These are phyloP conservation scores for Waltergamsia citrina DNA, from an alignment of 2,329 filamentous ascomycete genomes.

Conservation along the genomic window DNA sequence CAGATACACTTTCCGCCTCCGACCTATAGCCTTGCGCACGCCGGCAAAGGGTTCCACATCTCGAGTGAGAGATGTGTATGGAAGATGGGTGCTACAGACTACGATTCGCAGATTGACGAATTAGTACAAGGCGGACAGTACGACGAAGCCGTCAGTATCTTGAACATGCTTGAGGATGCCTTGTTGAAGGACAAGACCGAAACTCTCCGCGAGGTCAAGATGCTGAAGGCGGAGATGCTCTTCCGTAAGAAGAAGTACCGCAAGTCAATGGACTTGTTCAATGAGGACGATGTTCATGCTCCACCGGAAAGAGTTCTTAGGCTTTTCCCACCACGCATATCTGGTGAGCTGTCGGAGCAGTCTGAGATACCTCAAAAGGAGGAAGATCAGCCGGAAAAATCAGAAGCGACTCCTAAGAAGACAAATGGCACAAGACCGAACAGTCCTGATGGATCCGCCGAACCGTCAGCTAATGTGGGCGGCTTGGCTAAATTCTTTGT, in stretches of 20 bases:
- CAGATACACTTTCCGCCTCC: conserved; percentile 88
- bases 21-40: conserved; percentile 88
- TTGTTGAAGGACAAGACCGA: conserved; percentile 74
- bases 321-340: conserved; percentile 74
- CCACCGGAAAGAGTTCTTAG: conserved; percentile 82
- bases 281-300: conserved; percentile 72
- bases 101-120: conserved; percentile 80
- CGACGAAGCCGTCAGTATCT: conserved; percentile 85
- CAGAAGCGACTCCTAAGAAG: conserved; percentile 8
- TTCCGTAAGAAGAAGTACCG: conserved; percentile 79
- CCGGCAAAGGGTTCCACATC: conserved; percentile 91
- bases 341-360: conserved; percentile 66
- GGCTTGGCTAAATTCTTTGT: conserved; percentile 47
- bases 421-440: conserved; percentile 14
- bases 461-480: conserved; percentile 25
- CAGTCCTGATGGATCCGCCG: conserved; percentile 14
- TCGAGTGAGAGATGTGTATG: conserved; percentile 86
- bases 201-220: conserved; percentile 76
- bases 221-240: conserved; percentile 77
- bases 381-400: conserved; percentile 27
- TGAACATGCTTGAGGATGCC: conserved; percentile 87
- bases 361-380: conserved; percentile 23
- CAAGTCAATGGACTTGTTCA: conserved; percentile 81
- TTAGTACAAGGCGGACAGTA: conserved; percentile 65
- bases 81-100: conserved; percentile 91